A percentile compares a stretch with the other conserved stretches of the same genome.
phyloP scores from a whole-genome alignment of 78 protist genomes.

The Dictyostelium citrinum region DNA sequence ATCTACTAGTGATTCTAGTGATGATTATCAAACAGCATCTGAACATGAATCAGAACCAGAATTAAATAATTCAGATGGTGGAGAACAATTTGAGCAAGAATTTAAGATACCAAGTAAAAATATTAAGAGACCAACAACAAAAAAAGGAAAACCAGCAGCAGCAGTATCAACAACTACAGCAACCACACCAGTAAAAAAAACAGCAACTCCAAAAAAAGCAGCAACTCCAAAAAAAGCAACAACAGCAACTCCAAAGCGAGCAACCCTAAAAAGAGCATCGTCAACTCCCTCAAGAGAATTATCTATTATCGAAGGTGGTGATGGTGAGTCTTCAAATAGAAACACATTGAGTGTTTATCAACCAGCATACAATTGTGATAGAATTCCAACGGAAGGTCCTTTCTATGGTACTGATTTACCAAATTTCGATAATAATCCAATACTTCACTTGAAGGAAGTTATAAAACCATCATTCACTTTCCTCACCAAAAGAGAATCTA shows the following conservation, averaged over 20 bases:
- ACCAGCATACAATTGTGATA: not conserved
- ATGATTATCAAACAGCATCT: not conserved
- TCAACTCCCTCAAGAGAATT: not conserved
- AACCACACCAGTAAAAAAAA: not conserved
- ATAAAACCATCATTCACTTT: not conserved
- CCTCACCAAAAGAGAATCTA: not conserved
- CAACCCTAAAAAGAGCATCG: not conserved
- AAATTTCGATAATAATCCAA: not conserved
- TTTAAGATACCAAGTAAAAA: not conserved
- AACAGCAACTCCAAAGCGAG: not conserved
- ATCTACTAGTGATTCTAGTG: not conserved
- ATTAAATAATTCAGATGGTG: not conserved
- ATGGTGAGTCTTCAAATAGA: not conserved
- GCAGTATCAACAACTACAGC: not conserved
- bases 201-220: not conserved
- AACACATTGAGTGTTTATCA: not conserved
- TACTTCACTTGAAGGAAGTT: not conserved
- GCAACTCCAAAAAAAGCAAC: not conserved
- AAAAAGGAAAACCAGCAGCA: not conserved
- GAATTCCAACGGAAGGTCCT: not conserved
- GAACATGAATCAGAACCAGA: not conserved
- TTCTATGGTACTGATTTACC: not conserved
- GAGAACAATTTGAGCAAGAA: not conserved
- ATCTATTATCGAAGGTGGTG: not conserved
- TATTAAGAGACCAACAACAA: not conserved